Base-by-base conservation (phyloP, 2,329 filamentous ascomycete species). In the Endoconidiophora polonica region DNA sequence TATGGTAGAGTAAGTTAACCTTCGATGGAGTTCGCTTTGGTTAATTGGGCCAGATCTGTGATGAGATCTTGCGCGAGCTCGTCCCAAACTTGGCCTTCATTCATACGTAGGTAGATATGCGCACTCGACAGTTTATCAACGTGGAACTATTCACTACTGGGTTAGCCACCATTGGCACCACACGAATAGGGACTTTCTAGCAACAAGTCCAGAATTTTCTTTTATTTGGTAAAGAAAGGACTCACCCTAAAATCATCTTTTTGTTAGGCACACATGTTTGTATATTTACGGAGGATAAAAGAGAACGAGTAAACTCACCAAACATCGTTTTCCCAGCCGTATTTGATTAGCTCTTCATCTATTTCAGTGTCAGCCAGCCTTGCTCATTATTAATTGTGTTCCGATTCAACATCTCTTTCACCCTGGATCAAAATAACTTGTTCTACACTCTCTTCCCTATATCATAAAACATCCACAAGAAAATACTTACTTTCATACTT, bases 21-120 rank as follows among this genome's bases (percentile, higher is more conserved):
- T 70, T 98, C 91, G 59, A 98, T 98, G 52, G 87, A 95, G 68
- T 98, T 98, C 55, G 91, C 91, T 68, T 98, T 98, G 52, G 91
- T 98, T 59, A 98, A 72, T 65, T 98, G 91, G n/a, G 85, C 91
- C 59, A 91, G 86, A 65, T 98, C 91, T 56, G 73, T 76, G 53
- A 98, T 62, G 24, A 98, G 72, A 3, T 77, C 76, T 54, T 77
- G 61, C 0, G 85, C 79, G 53, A 98, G 86, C 41, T 72, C 66
- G 46, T 95, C 87, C 91, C 91, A 98, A 39, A 75, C 71, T 57
- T 91, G 78, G 52, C 79, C 82, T 41, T 90, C 80, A 14, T 70
- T 72, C 57, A 96, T 73, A 33, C 91, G 83, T 33, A 98, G 77
- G 66, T 98, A 98, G 59, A 98, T 86, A 66, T 98, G 91, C 2